These are phyloP conservation scores for Salix koriyanagi DNA, from an alignment of 345 rosid genomes.

Conservation along the genomic window DNA sequence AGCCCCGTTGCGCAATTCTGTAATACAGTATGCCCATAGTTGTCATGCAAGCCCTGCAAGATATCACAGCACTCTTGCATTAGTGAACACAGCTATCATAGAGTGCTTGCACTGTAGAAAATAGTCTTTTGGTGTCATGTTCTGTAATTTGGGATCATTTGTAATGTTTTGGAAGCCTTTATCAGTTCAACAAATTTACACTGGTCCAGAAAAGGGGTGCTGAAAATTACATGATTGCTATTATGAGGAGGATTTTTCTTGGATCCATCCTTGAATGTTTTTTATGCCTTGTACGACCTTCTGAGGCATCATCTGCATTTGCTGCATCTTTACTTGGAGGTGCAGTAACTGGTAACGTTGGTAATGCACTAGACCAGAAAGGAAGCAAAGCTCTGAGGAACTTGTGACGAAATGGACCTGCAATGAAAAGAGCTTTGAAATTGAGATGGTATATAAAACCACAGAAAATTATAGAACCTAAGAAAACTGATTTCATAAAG, in stretches of 20 bases:
- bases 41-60: constrained; percentile 95
- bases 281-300: constrained; percentile 62
- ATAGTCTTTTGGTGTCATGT: background rate
- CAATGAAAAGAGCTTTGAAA: constrained; percentile 17
- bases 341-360: constrained; percentile 92
- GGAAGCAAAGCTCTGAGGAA: constrained; percentile 91
- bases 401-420: constrained; percentile 85
- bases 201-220: background rate
- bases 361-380: constrained; percentile 97
- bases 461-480: background rate
- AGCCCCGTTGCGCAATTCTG: constrained; percentile 78
- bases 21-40: constrained; percentile 95
- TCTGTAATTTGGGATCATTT: background rate
- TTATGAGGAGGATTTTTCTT: constrained; percentile 71
- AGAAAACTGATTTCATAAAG: background rate
- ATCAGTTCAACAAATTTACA: background rate
- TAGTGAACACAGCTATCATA: background rate
- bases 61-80: background rate
- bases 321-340: constrained; percentile 75
- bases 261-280: constrained; percentile 82
- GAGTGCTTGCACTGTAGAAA: background rate
- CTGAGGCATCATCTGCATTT: constrained; percentile 60
- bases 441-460: background rate
- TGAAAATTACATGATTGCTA: constrained; percentile 78
- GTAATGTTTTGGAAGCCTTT: background rate